Evolutionary conservation across 73 alveolate genomes (phyloP), one percentile per base, ranked within the genome.

Genomic region (Paramecium octaurelia): DNA sequence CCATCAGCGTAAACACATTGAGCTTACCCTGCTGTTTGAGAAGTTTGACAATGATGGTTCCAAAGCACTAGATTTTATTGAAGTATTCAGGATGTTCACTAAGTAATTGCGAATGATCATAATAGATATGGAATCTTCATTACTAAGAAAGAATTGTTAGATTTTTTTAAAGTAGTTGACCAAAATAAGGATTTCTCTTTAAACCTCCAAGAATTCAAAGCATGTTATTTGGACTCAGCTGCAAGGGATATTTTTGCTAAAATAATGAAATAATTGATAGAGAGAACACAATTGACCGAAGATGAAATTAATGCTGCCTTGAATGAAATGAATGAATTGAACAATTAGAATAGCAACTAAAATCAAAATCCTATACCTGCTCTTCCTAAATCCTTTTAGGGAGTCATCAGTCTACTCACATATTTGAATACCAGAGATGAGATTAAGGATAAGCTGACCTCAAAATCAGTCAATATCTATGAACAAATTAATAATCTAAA

Each of bases 31-130:
- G 11, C 64, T 80, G 31, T 80, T 80, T 46, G 75, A 80, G 57
- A 80, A 80, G 57, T 80, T 80, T 46, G 91, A 80, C 57, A 80
- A 48, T 20, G 91, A 80, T 80, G 91, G 75, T 80, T 80, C 91
- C 73, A 80, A 80, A 24, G 91, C 91, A 23, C 75, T 80, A 44
- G 91, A 80, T 46, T 80, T 80, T 43, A 80, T 80, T 8, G 91
- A 80, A 46, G 91, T 80, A 8, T 80, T 80, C 46, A 40, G 91
- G 12, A 80, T 80, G 91, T 80, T 80, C 84, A 64, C 84, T 64
- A 64, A 64, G 84, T 64, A 64, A 23, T 64, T 31, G 35, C 21
- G 50, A 64, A 64, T 64, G 42, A 64, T 27, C 20, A 34, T 80
- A 2, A 44, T 43, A 80, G 57, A 46, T 80, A 80, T 80, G 91